Base-by-base conservation (phyloP, 2,329 filamentous ascomycete species). In the Beauveria sp. region DNA sequence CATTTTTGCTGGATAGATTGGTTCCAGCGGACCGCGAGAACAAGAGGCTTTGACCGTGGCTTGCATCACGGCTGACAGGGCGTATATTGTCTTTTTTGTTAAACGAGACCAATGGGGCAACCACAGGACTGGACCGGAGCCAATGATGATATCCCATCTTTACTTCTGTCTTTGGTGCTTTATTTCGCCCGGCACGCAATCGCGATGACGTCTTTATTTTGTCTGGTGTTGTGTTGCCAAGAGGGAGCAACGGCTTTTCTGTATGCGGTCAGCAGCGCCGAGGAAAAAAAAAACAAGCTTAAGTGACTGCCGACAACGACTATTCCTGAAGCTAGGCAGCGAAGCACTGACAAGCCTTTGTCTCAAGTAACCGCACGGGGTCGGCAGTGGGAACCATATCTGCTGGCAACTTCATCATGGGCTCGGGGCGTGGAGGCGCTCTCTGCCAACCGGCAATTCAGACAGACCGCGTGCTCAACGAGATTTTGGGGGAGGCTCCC, bases 211-310 rank as follows among this genome's bases (percentile, higher is more conserved):
- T 24, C 31, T 34, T 34, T 14, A 12, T 48, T 40, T 16, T 48
- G 28, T 43, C 18, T 51, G 18, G 46, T 31, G 26, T 38, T 22
- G 31, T 34, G 31, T 34, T 34, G 31, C 31, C 31, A 34, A 34
- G 31, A 34, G 31, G 31, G 31, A 34, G 31, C 31, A 34, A 34
- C 31, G 31, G 31, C 31, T 12, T 12, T 34, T 12, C 31, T 34
- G 31, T 9, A 42, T 51, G 49, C 14, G 5, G 34, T 31, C 38
- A 31, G 18, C 24, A 16, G 5, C 31, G 31, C 56, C 3, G 31
- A 26, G 40, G 24, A 8, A 43, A 50, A 59, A 50, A 59, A 59
- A 34, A 34, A 34, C 46, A 59, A 59, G 46, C 56, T 59, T 58
- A 58, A 58, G 5, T 57, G 54, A 49, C 31, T 48, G 54, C 43